These are phyloP conservation scores for Pythium chondricola DNA, from an alignment of 352 stramenopile genomes.

Conservation along the genomic window DNA sequence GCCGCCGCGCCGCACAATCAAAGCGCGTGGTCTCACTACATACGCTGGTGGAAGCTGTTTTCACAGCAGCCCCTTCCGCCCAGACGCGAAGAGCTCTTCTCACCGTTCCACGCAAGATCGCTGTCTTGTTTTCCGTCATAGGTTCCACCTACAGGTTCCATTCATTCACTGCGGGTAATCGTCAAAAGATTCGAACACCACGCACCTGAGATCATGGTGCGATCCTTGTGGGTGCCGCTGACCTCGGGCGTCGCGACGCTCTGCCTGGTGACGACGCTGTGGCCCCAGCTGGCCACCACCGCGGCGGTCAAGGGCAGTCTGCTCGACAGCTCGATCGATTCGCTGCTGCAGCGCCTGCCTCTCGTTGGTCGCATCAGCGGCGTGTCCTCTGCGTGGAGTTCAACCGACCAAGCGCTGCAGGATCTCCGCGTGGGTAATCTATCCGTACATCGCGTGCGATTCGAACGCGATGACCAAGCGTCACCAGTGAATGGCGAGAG, in stretches of 20 bases:
- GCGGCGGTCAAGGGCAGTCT: conserved; percentile 13
- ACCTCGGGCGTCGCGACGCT: conserved; percentile 15
- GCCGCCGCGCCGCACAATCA: no score
- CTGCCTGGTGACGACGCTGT: conserved; percentile 11
- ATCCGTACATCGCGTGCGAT: conserved; percentile 54
- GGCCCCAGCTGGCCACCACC: conserved; percentile 7
- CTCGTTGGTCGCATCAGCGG: conserved; percentile 4
- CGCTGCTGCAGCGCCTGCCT: conserved; percentile 7
- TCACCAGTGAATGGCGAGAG: neutral
- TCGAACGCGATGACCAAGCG: conserved; percentile 18
- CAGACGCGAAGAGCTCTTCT: no score
- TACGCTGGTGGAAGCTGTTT: no score
- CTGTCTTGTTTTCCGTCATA: no score
- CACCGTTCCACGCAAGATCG: no score
- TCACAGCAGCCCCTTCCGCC: no score
- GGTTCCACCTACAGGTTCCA: no score
- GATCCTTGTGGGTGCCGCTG: conserved; percentile 21
- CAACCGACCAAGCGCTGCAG: conserved; percentile 2
- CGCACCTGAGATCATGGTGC: no score
- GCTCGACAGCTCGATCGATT: conserved; percentile 4
- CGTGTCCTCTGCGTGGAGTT: conserved; percentile 9
- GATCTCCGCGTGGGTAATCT: conserved; percentile 52
- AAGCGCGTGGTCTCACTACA: no score
- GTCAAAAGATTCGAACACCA: neutral
- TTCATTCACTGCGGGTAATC: no score